Evolutionary conservation across 257 asterid genomes (phyloP), one percentile per base, ranked within the genome.

Genomic region (Nicotiana knightiana): DNA sequence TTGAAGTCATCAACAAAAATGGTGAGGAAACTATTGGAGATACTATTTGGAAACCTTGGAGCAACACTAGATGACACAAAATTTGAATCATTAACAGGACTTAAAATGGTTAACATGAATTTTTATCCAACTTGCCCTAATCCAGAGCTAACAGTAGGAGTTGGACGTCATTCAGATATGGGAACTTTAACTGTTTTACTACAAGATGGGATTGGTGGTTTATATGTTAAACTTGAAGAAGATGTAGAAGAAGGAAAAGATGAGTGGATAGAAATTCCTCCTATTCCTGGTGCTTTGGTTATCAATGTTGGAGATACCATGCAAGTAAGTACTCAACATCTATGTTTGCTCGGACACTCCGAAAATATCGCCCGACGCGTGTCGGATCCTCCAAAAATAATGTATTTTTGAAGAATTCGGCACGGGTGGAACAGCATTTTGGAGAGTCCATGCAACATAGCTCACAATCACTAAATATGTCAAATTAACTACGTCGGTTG

Each of bases 151-250:
- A 88, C 90, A 1, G 82, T 88, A 6, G 90, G 89, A 0, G 86
- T 85, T n/a, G 88, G 88, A 15, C 84, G 90, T 30, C 90, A 88
- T 48, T 85, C 89, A 0, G 87, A 85, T 16, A 75, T 88, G 89
- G 87, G 90, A 77, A 87, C 87, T 6, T 10, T 87, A 12, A 87
- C 90, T 21, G 81, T 87, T 4, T 62, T 84, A 43, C 76, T 86
- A 37, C 90, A 88, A 88, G 90, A 88, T 84, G 90, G 89, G 0
- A 84, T 88, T 30, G 90, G 90, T 67, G 90, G 89, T 53, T 81
- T 88, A 54, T 87, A 88, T 32, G 90, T 88, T 6, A 88, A 88
- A 75, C n/a, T 84, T 3, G 87, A 88, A 58, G 71, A 82, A 65
- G 85, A 71, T 24, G 9, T 9, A 5, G 33, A 82, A 9, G 57